Evolutionary conservation across 2,329 filamentous ascomycete genomes (phyloP).

Genomic region (Anthostomella pinea): DNA sequence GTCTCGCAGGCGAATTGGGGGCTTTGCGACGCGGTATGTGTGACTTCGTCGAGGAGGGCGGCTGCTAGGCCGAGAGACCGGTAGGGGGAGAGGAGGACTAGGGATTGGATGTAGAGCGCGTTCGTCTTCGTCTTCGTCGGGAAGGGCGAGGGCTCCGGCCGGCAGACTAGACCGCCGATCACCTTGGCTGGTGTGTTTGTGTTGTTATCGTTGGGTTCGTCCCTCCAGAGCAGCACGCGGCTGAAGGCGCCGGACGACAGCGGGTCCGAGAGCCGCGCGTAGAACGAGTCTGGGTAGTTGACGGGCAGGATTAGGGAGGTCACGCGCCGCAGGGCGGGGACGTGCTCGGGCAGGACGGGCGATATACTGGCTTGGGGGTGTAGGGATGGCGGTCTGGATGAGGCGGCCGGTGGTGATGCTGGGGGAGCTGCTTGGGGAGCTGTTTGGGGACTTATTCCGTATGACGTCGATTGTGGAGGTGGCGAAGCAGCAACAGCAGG

Average conservation of each 20-base stretch:
- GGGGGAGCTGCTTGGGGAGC: not conserved
- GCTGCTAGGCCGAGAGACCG: slow-evolving; percentile 56
- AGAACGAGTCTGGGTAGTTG: slow-evolving; percentile 63
- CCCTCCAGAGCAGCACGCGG: slow-evolving; percentile 57
- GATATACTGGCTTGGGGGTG: slow-evolving; percentile 51
- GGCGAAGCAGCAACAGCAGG: slow-evolving; percentile 17
- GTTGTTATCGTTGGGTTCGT: slow-evolving; percentile 38
- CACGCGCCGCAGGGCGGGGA: slow-evolving; percentile 60
- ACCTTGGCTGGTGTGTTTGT: slow-evolving; percentile 42
- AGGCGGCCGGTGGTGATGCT: slow-evolving; percentile 8
- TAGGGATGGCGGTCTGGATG: slow-evolving; percentile 33
- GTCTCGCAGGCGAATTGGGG: slow-evolving; percentile 37
- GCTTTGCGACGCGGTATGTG: slow-evolving; percentile 38
- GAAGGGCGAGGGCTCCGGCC: slow-evolving; percentile 51
- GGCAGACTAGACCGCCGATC: slow-evolving; percentile 60
- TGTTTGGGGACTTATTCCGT: not conserved
- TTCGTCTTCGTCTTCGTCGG: slow-evolving; percentile 33
- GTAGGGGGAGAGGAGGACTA: slow-evolving; percentile 62
- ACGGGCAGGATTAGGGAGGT: slow-evolving; percentile 64
- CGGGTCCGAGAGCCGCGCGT: slow-evolving; percentile 51
- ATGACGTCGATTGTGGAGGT: slow-evolving; percentile 18
- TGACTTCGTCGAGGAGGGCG: slow-evolving; percentile 53
- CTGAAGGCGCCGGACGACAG: slow-evolving; percentile 52
- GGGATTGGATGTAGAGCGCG: slow-evolving; percentile 62
- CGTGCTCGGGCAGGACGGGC: slow-evolving; percentile 47